These are phyloP conservation scores for Nidula microcarpa DNA, from an alignment of 768 basidiomycete species.

Conservation along the genomic window DNA sequence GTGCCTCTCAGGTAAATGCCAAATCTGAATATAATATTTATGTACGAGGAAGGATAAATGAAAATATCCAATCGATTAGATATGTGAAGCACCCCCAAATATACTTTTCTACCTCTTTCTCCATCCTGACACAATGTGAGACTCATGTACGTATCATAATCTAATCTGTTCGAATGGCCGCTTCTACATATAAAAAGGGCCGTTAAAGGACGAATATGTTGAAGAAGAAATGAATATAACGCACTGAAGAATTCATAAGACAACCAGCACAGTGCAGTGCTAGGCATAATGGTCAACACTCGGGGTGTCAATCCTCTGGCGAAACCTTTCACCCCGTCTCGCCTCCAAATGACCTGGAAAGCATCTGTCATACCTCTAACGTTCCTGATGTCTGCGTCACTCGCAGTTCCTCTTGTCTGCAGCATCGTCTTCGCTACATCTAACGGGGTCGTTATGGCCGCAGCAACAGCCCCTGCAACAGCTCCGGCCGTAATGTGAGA, in stretches of 20 bases:
- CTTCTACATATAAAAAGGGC: not conserved
- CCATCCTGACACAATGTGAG: not conserved
- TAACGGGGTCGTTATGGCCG: conserved; percentile 92
- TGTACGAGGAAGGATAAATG: too few species aligned
- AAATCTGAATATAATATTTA: too few species aligned
- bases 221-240: conserved; percentile 26
- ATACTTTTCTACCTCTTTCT: not conserved
- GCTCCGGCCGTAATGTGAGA: conserved; percentile 93
- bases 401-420: conserved; percentile 91
- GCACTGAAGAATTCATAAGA: conserved; percentile 98
- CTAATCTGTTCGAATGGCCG: conserved; percentile 8
- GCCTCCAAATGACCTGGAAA: conserved; percentile 79
- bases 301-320: conserved; percentile 85
- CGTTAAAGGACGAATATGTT: not conserved
- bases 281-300: conserved; percentile 93
- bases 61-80: too few species aligned
- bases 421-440: conserved; percentile 98
- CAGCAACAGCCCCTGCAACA: conserved; percentile 89
- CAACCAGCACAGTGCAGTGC: conserved; percentile 95
- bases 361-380: conserved; percentile 86
- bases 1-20: too few species aligned
- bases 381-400: conserved; percentile 79
- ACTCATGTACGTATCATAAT: not conserved
- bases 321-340: conserved; percentile 86
- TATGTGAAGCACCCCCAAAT: not conserved